Evolutionary conservation across 176 grass and related monocot genomes (phyloP), one percentile per base, ranked within the genome.

Genomic region (Aegilops umbellulata): DNA sequence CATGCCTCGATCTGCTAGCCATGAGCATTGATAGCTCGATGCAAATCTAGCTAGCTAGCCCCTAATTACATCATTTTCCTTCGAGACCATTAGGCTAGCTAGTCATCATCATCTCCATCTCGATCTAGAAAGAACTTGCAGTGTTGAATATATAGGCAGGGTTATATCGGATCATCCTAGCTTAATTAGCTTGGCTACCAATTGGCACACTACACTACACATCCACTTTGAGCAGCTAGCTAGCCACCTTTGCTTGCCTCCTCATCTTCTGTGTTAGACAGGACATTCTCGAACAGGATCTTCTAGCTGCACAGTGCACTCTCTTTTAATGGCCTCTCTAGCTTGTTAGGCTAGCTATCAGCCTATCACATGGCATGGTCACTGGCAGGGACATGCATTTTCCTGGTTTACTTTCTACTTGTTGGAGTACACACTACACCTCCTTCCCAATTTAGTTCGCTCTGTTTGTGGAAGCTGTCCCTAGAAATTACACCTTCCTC

Each of bases 201-300:
- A 66, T 66, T 66, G 29, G 2, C 7, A 8, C 63, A 24, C 63
- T 16, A 51, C 47, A 30, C 27, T 58, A 22, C 19, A 58, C 53
- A 58, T 66, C 14, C 14, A 8, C 64, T 31, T 66, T 66, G 27
- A 31, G 5, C 2, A 19, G 49, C 49, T 53, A 53, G 64, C 1
- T 31, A 67, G 51, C 76, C 76, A 86, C 65, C 53, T 71, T 44
- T 39, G 25, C 55, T 16, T 80, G 64, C 30, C 75, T 60, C 16
- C 49, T 44, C 25, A 46, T 12, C 60, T 86, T 71, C 57, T 65
- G 10, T 69, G 34, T 4, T 5, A 72, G 66, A 27, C 49, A 27
- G 19, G 62, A 27, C 62, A 5, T 65, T 16, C 62, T 65, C 10
- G 25, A 30, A 65, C 63, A 30, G 26, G 26, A 65, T 65, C 25